Evolutionary conservation across 306 rosid genomes (phyloP), one percentile per base, ranked within the genome.

Genomic region (Cicer yamashitae): DNA sequence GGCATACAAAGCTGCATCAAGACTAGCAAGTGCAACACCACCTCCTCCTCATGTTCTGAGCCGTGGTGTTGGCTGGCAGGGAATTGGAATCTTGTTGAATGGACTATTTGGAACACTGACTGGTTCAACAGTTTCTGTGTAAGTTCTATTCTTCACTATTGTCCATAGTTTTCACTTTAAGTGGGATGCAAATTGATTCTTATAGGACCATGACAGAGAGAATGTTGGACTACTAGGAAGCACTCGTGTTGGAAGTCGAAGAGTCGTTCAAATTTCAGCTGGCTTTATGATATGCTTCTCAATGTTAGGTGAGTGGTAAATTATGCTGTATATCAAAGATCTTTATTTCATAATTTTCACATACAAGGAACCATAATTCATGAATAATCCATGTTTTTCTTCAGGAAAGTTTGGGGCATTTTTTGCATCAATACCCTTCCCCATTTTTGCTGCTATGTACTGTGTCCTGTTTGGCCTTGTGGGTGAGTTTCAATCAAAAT

Each of bases 201-300:
- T 8, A 43, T 18, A 7, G 18, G 60, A 48, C 30, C 47, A 74
- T 68, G 69, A 56, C 92, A 96, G 99, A 69, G 99, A 96, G 84
- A 96, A 96, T 79, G 90, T 96, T 14, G 99, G 99, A 64, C 94
- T 96, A 70, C 96, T 96, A 13, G 99, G 99, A 70, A 96, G 99
- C 83, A 96, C 98, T 45, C 96, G 98, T 4, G 98, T 96, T 58
- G 99, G 99, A 20, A 96, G 99, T 79, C 93, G 99, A 44, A 86
- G 99, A 77, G 98, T 96, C 82, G 81, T 96, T 86, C 99, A 96
- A 90, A 87, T 96, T 82, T 90, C 99, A 14, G 94, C 99, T 18
- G 98, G 99, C 44, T 96, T 96, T 82, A 96, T 96, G 98, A 90
- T 96, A 82, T 96, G 92, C 83, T 96, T 96, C 90, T 96, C 99